These are phyloP conservation scores for Yarrowia bubula DNA, from an alignment of 805 yeast genomes.

Conservation along the genomic window DNA sequence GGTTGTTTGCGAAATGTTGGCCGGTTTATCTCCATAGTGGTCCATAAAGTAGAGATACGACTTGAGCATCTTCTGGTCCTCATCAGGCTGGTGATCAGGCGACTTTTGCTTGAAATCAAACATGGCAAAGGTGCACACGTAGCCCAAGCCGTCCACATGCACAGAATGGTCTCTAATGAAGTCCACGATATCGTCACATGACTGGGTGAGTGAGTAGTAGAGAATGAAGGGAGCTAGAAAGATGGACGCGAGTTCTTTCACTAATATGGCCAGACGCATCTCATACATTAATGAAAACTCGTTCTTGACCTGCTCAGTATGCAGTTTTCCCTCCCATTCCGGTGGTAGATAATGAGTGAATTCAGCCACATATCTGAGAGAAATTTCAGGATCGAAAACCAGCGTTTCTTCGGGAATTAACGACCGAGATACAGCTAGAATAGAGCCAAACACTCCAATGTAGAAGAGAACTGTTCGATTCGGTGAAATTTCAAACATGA, in stretches of 20 bases:
- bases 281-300: constrained; percentile 81
- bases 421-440: constrained; percentile 79
- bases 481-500: constrained; percentile 82
- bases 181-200: constrained; percentile 75
- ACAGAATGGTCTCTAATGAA: constrained; percentile 87
- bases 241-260: constrained; percentile 78
- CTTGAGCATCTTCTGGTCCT: constrained; percentile 85
- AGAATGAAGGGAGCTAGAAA: constrained; percentile 84
- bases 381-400: constrained; percentile 91
- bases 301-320: constrained; percentile 76
- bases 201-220: constrained; percentile 75
- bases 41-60: constrained; percentile 85
- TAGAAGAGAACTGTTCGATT: constrained; percentile 83
- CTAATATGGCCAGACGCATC: constrained; percentile 63
- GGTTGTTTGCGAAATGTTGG: background rate
- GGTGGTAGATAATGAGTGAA: constrained; percentile 88
- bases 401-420: constrained; percentile 61
- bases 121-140: constrained; percentile 92
- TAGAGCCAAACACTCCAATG: constrained; percentile 81
- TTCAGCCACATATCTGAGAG: constrained; percentile 73
- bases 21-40: constrained; percentile 55
- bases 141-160: constrained; percentile 91
- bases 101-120: constrained; percentile 61
- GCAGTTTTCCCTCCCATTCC: constrained; percentile 81
- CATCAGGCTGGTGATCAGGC: constrained; percentile 28